Evolutionary conservation across 2,329 filamentous ascomycete genomes (phyloP), one percentile per base, ranked within the genome.

Genomic region (Calonectria honghensis): DNA sequence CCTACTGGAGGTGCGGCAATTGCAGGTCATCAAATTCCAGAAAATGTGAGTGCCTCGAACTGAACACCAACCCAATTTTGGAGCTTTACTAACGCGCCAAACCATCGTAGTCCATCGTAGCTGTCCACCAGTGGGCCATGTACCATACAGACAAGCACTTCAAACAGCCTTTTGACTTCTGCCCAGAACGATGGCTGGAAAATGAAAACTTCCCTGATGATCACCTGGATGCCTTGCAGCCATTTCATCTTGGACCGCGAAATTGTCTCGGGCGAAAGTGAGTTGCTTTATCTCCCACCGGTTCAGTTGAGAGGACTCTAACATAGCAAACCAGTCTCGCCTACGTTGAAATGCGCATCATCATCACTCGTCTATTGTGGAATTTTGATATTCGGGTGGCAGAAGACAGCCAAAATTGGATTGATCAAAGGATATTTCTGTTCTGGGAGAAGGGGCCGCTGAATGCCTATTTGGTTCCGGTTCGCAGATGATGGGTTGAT

Each of bases 171-270:
- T 59, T 73, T n/a, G 63, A 57, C 6, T 75, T 68, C 32, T 66
- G 67, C 27, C 75, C 73, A 5, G 68, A 75, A 45, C 65, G 75
- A 4, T 77, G 66, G 50, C 31, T 77, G 1, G 39, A n/a, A 1
- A 57, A 71, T 9, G 27, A 51, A 20, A 27, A 27, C 9, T 73
- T 73, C 24, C 52, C n/a, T 18, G 32, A 45, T 2, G 71, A 75
- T 24, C 27, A 68, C 37, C 29, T 31, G 3, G 66, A 75, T 16
- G 73, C 57, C 13, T n/a, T 70, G 13, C 70, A 73, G 35, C 73
- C 71, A 5, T 75, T 75, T 39, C 59, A 67, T 29, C 11, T 68
- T 18, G 73, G 73, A 2, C 52, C 51, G 16, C 35, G 70, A 37
- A 70, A 45, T 39, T 75, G 73, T 29, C 52, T 70, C 13, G 73